phyloP scores from a whole-genome alignment of 1,284 basidiomycete species.

The Cutaneotrichosporon dermatis region DNA sequence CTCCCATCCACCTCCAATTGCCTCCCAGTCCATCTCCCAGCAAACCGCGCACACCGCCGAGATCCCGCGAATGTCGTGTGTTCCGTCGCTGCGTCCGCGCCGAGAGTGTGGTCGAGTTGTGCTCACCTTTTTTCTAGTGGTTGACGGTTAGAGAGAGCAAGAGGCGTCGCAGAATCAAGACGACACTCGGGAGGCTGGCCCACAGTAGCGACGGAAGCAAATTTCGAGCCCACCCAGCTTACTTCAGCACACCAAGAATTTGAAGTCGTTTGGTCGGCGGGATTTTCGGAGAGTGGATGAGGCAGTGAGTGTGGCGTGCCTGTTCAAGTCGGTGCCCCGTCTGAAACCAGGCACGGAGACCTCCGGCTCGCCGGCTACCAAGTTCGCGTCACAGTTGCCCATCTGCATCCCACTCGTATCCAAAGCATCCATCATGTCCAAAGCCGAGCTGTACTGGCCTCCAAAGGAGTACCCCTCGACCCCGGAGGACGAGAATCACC shows the following conservation, averaged over 20 bases:
- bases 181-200: background rate
- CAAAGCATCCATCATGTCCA: background rate
- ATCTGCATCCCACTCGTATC: no score
- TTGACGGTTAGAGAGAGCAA: constrained; percentile 18
- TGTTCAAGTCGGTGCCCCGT: no score
- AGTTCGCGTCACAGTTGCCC: no score
- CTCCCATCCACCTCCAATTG: background rate
- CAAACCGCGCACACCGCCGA: background rate
- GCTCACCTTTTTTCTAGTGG: constrained; percentile 12
- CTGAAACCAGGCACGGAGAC: no score
- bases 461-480: background rate
- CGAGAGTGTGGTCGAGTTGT: background rate
- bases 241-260: no score
- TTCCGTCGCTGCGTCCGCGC: background rate
- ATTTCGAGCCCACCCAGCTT: no score
- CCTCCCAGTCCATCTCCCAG: no score
- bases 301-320: no score
- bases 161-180: background rate
- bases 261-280: no score
- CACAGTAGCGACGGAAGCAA: no score
- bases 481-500: background rate
- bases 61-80: background rate
- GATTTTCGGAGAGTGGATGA: no score
- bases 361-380: no score
- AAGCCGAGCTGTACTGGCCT: constrained; percentile 1